A percentile compares a stretch with the other conserved stretches of the same genome.
phyloP scores from a whole-genome alignment of 176 grass and related monocot species.

The Echinochloa phyllopogon region DNA sequence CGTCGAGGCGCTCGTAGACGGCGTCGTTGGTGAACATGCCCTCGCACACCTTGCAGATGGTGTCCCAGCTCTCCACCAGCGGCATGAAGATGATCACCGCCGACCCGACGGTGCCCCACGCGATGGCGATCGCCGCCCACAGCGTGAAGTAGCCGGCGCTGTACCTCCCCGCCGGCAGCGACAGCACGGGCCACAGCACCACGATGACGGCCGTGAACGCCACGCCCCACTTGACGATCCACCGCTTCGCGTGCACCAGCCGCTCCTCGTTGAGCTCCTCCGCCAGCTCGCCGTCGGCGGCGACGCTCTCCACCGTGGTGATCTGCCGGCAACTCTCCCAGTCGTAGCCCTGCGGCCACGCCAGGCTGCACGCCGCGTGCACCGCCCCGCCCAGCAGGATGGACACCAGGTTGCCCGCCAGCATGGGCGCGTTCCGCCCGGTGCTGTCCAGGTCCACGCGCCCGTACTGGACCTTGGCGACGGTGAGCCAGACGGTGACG shows the following conservation, averaged over 20 bases:
- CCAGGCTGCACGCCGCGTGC: constrained; percentile 61
- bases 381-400: constrained; percentile 67
- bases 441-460: constrained; percentile 73
- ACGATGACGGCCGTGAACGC: constrained; percentile 66
- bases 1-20: constrained; percentile 56
- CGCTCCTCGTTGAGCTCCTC: constrained; percentile 76
- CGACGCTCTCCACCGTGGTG: constrained; percentile 63
- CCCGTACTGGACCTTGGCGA: constrained; percentile 66
- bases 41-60: constrained; percentile 51
- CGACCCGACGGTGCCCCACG: constrained; percentile 65
- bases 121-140: constrained; percentile 69
- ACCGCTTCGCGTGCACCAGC: constrained; percentile 63
- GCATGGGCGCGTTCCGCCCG: constrained; percentile 75
- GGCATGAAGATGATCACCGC: constrained; percentile 72
- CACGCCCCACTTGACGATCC: constrained; percentile 80
- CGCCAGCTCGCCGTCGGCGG: constrained; percentile 20
- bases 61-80: constrained; percentile 65
- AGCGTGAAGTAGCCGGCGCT: constrained; percentile 75
- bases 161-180: constrained; percentile 76
- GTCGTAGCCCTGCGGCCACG: constrained; percentile 68
- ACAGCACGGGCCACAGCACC: constrained; percentile 66
- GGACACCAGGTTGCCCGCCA: constrained; percentile 74
- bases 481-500: constrained; percentile 65
- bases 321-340: constrained; percentile 78
- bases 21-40: constrained; percentile 77